These are phyloP conservation scores for Vanilla planifolia DNA, from an alignment of 106 monocot genomes.

Conservation along the genomic window DNA sequence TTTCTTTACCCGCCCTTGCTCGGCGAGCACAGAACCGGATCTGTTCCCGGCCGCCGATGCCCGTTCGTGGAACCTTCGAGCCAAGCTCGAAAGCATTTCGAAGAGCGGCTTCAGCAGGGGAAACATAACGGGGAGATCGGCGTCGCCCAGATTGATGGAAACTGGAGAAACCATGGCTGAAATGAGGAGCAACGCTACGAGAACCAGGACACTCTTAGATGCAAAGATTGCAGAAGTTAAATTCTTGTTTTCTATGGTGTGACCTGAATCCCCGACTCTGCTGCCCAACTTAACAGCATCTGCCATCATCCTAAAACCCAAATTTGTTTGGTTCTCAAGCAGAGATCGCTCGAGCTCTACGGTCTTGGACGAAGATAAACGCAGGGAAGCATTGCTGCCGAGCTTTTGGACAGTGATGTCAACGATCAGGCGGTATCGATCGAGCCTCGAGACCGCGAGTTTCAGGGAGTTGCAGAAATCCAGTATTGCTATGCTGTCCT, in stretches of 20 bases:
- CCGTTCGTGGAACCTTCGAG: slow-evolving; percentile 12
- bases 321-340: neutral
- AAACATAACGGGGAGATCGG: neutral
- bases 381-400: no score
- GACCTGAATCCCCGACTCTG: neutral
- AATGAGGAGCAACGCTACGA: slow-evolving; percentile 22
- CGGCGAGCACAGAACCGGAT: slow-evolving; percentile 8
- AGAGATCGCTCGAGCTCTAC: slow-evolving; percentile 6
- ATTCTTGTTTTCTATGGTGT: slow-evolving; percentile 8
- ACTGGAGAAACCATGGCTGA: slow-evolving; percentile 29
- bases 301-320: slow-evolving; percentile 3
- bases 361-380: neutral
- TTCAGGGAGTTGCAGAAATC: slow-evolving; percentile 67
- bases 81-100: slow-evolving; percentile 17
- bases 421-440: slow-evolving; percentile 38
- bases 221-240: slow-evolving; percentile 31
- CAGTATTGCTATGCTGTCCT: slow-evolving; percentile 36
- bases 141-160: slow-evolving; percentile 8
- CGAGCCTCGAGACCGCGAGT: slow-evolving; percentile 28
- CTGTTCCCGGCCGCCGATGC: neutral
- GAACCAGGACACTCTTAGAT: slow-evolving; percentile 33
- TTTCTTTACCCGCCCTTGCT: slow-evolving; percentile 32
- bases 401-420: slow-evolving; percentile 23
- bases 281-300: neutral
- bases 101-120: slow-evolving; percentile 24